Base-by-base conservation (phyloP, 2,329 filamentous ascomycete species). In the Sporothrix inflata region DNA sequence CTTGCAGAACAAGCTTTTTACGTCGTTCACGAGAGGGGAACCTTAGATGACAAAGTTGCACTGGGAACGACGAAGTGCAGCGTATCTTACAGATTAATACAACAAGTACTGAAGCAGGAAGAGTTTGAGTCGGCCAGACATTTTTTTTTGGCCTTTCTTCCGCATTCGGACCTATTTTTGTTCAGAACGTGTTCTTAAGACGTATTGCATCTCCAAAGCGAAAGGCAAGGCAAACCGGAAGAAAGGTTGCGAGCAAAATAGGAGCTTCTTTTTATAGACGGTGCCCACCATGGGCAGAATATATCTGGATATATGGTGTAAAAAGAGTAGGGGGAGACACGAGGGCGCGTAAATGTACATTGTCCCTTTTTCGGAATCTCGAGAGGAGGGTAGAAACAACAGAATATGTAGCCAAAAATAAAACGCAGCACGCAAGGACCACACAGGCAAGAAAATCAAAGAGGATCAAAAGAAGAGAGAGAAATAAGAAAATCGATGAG, bases 361-460 rank as follows among this genome's bases (percentile, higher is more conserved):
- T 49, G 42, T 49, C 63, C 63, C 27, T 11, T 66, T 66, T 49
- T 66, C 63, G 38, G 38, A 45, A 9, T 65, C 38, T 45, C 60
- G n/a, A 27, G 63, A 66, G 63, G 16, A 49, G 63, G 16, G 45
- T 49, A n/a, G 42, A 34, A 49, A 30, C 30, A 16, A 49, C 14
- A 49, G 11, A 24, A 5, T 19, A n/a, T 38, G 30, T 40, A n/a
- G 19, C 30, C 27, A 63, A 42, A 14, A 34, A 47, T 19, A 66
- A 24, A 71, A 40, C 53, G 55, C n/a, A 16, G 27, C 19, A 38
- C 1, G 42, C 19, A 45, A 19, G 30, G 2, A 47, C 40, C 40
- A 30, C 61, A 11, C 38, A 53, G 4, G 24, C 14, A 5, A 61
- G 21, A 49, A 16, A 16, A 51, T 63, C 42, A 21, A 47, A 49